A percentile compares a stretch with the other conserved stretches of the same genome.
Conservation (phyloP, 2,329 filamentous ascomycete species). For the Phialophora expanda region DNA sequence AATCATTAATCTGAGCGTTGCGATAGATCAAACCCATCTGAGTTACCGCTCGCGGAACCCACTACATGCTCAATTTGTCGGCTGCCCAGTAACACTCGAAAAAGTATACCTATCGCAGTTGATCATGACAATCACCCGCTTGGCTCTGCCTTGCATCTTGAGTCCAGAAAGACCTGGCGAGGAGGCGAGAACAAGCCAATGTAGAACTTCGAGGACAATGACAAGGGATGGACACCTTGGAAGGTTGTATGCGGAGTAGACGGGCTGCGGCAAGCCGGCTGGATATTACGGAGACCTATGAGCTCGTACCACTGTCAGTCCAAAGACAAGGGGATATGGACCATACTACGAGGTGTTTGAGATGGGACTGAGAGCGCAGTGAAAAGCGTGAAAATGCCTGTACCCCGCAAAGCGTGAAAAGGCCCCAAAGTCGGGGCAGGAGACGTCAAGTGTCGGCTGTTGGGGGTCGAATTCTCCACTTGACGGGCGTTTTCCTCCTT, state of each 20-base stretch:
- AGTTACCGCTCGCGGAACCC: slow-evolving; percentile 24
- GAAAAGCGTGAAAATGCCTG: neutral
- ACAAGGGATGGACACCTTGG: neutral
- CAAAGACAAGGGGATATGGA: no score
- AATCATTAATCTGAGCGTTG: slow-evolving; percentile 12
- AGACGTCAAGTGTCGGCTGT: neutral
- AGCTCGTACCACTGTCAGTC: neutral
- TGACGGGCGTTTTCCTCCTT: slow-evolving; percentile 11
- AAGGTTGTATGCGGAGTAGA: neutral
- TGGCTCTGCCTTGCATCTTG: neutral
- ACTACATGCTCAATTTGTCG: neutral
- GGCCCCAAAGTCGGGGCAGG: slow-evolving; percentile 10
- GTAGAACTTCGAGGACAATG: neutral
- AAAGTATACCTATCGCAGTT: neutral
- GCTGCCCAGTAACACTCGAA: neutral
- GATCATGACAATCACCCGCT: neutral
- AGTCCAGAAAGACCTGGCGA: neutral
- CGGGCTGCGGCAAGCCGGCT: neutral
- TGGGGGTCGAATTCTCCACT: slow-evolving; percentile 11
- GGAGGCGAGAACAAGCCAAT: neutral
- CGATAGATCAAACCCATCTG: slow-evolving; percentile 61
- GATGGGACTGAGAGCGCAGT: neutral
- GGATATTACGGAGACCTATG: neutral
- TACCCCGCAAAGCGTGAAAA: slow-evolving; percentile 16
- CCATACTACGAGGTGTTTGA: neutral